Percentiles rank a stretch among this genome's conserved stretches.
Conservation (phyloP, 139 green algal genomes). For the Gonium pectorale region DNA sequence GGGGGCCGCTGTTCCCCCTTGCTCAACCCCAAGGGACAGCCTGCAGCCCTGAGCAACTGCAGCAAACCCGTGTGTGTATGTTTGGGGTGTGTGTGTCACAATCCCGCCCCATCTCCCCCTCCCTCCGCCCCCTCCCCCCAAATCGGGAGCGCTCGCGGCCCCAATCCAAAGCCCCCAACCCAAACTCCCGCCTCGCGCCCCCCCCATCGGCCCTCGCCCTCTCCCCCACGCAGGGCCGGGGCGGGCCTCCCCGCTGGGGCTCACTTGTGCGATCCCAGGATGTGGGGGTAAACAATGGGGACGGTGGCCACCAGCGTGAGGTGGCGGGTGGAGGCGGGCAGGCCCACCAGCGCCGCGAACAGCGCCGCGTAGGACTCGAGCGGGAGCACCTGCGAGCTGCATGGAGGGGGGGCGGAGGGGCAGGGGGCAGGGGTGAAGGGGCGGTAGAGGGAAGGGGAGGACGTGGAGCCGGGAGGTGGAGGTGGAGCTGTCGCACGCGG, state of each 20-base stretch:
- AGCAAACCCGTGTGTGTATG: too few relatives aligned
- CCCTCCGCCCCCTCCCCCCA: too few relatives aligned
- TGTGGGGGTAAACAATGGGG: slow-evolving; percentile 60
- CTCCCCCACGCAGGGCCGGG: not conserved
- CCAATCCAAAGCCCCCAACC: too few relatives aligned
- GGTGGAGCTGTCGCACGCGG: too few relatives aligned
- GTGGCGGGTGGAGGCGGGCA: slow-evolving; percentile 48
- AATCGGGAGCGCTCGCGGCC: too few relatives aligned
- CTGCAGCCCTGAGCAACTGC: too few relatives aligned
- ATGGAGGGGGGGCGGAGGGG: not conserved
- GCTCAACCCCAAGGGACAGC: too few relatives aligned
- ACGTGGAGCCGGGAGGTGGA: not conserved
- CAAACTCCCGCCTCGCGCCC: too few relatives aligned
- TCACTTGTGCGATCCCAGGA: slow-evolving; percentile 42
- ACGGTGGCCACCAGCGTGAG: slow-evolving; percentile 57
- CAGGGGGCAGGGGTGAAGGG: not conserved
- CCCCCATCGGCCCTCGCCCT: not conserved
- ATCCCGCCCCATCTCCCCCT: too few relatives aligned
- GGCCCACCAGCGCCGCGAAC: slow-evolving; percentile 26
- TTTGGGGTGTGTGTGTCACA: too few relatives aligned
- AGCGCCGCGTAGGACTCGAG: slow-evolving; percentile 45
- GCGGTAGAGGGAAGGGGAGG: not conserved
- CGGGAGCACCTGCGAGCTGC: slow-evolving; percentile 37
- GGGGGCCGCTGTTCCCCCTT: too few relatives aligned
- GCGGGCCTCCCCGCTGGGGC: not conserved